phyloP scores from a whole-genome alignment of 1,284 basidiomycete genomes.

The Leccinum griseonigrum region DNA sequence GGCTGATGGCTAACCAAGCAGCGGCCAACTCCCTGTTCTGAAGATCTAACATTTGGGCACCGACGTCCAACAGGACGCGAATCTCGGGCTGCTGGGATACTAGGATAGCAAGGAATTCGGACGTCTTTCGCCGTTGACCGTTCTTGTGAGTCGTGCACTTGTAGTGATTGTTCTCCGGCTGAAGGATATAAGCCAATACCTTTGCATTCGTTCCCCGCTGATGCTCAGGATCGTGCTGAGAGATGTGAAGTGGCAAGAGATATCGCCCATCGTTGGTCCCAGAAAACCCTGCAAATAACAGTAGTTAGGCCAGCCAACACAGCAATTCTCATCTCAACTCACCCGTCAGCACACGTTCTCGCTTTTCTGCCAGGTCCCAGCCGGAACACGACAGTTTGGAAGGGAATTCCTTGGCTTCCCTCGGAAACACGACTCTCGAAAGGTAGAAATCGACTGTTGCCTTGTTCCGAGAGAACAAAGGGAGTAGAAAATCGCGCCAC shows the following conservation, averaged over 20 bases:
- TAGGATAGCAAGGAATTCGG: not conserved
- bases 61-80: not conserved
- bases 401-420: constrained; percentile 45
- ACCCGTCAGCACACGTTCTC: constrained; percentile 28
- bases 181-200: not conserved
- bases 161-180: not conserved
- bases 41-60: constrained; percentile 2
- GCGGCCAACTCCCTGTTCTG: not conserved
- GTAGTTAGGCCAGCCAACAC: not conserved
- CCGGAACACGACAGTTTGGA: constrained; percentile 46
- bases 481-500: constrained; percentile 30
- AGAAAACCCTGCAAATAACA: not conserved
- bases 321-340: not conserved
- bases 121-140: not conserved
- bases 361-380: constrained; percentile 51
- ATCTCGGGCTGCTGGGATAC: not conserved
- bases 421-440: constrained; percentile 28
- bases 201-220: not conserved
- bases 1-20: not conserved
- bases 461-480: constrained; percentile 28
- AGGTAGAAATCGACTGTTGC: constrained; percentile 50
- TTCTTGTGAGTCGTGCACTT: not conserved
- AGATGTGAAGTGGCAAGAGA: not conserved
- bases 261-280: not conserved
- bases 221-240: not conserved